These are phyloP conservation scores for Thymus quinquecostatus DNA, from an alignment of 257 asterid species.

Conservation along the genomic window DNA sequence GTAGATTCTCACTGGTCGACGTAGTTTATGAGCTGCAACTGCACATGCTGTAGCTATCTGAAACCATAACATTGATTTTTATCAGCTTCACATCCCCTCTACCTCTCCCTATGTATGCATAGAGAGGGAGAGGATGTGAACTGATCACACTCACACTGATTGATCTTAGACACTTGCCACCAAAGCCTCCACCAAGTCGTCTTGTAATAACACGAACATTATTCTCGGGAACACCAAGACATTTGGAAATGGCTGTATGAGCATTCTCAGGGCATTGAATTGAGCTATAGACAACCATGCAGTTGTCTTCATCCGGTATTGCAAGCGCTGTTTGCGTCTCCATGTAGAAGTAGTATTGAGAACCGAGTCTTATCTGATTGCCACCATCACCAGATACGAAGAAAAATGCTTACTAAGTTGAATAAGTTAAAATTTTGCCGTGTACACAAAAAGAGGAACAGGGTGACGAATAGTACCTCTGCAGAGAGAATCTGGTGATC, in stretches of 20 bases:
- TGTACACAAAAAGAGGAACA: neutral
- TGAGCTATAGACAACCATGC: constrained; percentile 30
- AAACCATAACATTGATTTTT: neutral
- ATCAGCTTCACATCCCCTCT: no score
- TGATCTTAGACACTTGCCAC: constrained; percentile 27
- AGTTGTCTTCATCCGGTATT: constrained; percentile 32
- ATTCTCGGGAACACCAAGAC: constrained; percentile 35
- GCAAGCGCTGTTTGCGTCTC: constrained; percentile 39
- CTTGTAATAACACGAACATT: constrained; percentile 30
- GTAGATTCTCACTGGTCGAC: constrained; percentile 29
- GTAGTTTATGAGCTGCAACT: constrained; percentile 33
- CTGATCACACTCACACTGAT: constrained; percentile 19
- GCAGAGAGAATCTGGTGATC: constrained; percentile 63
- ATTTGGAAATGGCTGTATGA: constrained; percentile 21
- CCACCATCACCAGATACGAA: neutral
- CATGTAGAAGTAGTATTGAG: constrained; percentile 35
- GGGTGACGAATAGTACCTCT: constrained; percentile 44
- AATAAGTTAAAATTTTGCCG: neutral
- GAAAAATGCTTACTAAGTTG: neutral
- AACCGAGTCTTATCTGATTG: constrained; percentile 31
- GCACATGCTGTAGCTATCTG: constrained; percentile 36
- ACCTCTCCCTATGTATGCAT: no score
- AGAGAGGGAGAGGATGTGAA: neutral
- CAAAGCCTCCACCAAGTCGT: constrained; percentile 34
- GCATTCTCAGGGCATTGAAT: constrained; percentile 27